These are phyloP conservation scores for Euphorbia schlechtendalii DNA, from an alignment of 441 rosid genomes.

Conservation along the genomic window DNA sequence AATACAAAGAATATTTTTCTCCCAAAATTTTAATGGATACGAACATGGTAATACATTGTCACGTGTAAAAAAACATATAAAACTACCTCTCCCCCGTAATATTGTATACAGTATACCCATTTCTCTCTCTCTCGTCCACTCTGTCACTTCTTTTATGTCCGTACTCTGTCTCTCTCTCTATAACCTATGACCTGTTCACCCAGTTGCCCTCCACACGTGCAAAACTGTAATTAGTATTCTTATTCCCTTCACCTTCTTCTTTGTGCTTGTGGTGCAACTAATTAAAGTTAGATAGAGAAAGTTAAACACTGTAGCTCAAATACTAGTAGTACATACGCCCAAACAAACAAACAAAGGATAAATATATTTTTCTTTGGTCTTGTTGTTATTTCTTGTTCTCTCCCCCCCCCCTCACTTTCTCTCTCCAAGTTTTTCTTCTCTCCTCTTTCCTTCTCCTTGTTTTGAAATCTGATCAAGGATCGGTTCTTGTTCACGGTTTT, in stretches of 20 bases:
- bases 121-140: slow-evolving; percentile 36
- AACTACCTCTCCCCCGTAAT: slow-evolving; percentile 46
- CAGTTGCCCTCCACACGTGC: slow-evolving; percentile 46
- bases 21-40: no score
- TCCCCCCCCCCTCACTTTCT: not conserved
- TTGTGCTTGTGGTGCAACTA: slow-evolving; percentile 32
- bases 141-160: slow-evolving; percentile 41
- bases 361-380: slow-evolving; percentile 7
- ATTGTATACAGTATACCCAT: slow-evolving; percentile 34
- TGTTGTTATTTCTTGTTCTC: slow-evolving; percentile 1
- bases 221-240: slow-evolving; percentile 9
- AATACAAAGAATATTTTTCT: no score
- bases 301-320: not conserved
- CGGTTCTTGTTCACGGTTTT: not conserved
- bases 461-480: slow-evolving; percentile 1
- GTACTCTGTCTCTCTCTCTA: slow-evolving; percentile 21
- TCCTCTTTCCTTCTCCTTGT: not conserved
- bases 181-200: slow-evolving; percentile 34
- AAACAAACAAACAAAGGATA: not conserved
- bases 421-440: not conserved
- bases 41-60: no score
- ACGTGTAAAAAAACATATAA: slow-evolving; percentile 17
- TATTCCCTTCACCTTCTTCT: slow-evolving; percentile 11
- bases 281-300: slow-evolving; percentile 24
- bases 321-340: no score